Conservation (phyloP, 2,329 filamentous ascomycete genomes). For the Exophiala aquamarina region DNA sequence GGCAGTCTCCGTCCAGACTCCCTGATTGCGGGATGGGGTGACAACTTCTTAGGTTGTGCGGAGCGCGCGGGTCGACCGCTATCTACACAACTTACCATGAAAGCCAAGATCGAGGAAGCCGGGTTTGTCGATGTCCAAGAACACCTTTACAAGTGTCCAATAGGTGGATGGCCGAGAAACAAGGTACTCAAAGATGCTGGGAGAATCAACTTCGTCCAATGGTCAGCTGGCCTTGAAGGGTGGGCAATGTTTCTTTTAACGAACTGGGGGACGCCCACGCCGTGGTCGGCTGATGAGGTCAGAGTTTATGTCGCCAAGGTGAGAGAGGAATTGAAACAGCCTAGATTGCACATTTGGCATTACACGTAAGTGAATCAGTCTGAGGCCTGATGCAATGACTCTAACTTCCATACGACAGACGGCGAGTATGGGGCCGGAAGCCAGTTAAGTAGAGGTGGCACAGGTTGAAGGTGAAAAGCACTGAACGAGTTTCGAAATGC, state of each 20-base stretch:
- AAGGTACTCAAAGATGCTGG: slow-evolving; percentile 49
- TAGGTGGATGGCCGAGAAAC: slow-evolving; percentile 53
- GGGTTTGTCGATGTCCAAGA: slow-evolving; percentile 44
- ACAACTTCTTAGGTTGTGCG: slow-evolving; percentile 26
- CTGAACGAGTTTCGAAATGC: no score
- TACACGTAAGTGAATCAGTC: slow-evolving; percentile 13
- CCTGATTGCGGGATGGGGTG: slow-evolving; percentile 23
- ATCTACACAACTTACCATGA: slow-evolving; percentile 28
- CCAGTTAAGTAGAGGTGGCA: no score
- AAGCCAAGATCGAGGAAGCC: slow-evolving; percentile 29
- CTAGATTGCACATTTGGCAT: slow-evolving; percentile 22
- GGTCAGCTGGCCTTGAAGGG: slow-evolving; percentile 31
- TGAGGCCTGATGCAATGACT: background rate
- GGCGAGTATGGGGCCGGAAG: slow-evolving; percentile 15
- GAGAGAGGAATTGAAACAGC: slow-evolving; percentile 24
- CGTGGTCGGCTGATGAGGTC: slow-evolving; percentile 29
- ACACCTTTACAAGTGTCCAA: slow-evolving; percentile 52
- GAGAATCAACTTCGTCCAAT: slow-evolving; percentile 27
- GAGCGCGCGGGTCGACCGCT: slow-evolving; percentile 26
- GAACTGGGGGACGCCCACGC: slow-evolving; percentile 26
- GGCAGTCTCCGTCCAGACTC: slow-evolving; percentile 18
- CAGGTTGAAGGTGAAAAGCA: no score
- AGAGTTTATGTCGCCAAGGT: slow-evolving; percentile 26
- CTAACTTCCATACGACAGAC: slow-evolving; percentile 1
- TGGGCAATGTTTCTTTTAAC: slow-evolving; percentile 33